Evolutionary conservation across 2,329 filamentous ascomycete species (phyloP).

Genomic region (Colletotrichum lupini): DNA sequence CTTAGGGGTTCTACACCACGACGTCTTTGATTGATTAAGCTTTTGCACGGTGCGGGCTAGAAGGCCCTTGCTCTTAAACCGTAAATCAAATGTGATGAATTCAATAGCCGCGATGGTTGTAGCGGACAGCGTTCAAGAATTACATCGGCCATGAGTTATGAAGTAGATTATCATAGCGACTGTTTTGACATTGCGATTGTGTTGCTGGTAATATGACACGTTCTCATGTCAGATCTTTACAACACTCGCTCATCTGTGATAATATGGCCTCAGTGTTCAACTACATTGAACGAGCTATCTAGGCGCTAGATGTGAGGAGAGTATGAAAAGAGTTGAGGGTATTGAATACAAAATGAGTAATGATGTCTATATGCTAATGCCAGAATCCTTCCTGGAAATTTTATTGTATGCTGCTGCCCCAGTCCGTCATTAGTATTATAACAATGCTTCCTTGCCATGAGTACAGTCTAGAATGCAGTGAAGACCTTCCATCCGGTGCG

Average conservation of each 20-base stretch:
- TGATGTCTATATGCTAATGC: slow-evolving; percentile 3
- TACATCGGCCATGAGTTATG: too few species aligned
- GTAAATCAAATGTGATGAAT: background rate
- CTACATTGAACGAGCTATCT: too few species aligned
- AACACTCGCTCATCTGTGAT: too few species aligned
- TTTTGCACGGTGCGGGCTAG: too few species aligned
- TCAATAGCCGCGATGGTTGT: background rate
- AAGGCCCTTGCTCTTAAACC: background rate
- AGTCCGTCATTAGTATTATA: background rate
- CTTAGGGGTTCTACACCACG: background rate
- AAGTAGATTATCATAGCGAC: background rate
- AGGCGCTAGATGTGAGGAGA: background rate
- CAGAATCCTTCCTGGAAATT: background rate
- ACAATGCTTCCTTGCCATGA: background rate
- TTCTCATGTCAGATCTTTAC: too few species aligned
- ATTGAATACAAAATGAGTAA: background rate
- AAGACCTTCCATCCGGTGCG: slow-evolving; percentile 41
- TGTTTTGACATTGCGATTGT: background rate
- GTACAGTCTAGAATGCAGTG: slow-evolving; percentile 39
- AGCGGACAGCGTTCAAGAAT: too few species aligned
- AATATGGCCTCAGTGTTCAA: too few species aligned
- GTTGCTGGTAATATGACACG: too few species aligned
- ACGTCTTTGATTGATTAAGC: background rate
- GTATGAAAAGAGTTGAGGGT: background rate
- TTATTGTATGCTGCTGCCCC: too few species aligned